Conservation (phyloP, 2,329 filamentous ascomycete genomes). For the Capronia americana region DNA sequence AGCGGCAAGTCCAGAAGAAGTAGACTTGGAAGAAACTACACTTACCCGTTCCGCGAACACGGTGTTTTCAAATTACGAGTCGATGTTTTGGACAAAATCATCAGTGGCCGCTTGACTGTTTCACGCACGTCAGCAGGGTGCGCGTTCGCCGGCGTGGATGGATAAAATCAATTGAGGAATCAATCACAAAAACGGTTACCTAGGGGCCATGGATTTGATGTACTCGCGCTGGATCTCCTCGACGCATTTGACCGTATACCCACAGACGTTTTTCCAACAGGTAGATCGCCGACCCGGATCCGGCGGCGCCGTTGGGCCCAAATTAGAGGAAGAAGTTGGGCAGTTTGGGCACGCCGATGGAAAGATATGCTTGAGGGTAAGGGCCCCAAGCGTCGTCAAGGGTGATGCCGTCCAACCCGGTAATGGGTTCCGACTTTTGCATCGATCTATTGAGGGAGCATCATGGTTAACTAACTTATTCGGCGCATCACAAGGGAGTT, state of each 20-base stretch:
- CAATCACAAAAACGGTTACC: too few species aligned
- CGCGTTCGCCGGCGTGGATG: too few species aligned
- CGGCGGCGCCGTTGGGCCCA: conserved; percentile 41
- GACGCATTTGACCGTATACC: conserved; percentile 43
- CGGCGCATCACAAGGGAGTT: too few species aligned
- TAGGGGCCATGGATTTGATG: conserved; percentile 41
- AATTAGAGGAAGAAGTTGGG: conserved; percentile 47
- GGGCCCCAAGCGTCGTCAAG: conserved; percentile 27
- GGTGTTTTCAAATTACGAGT: conserved; percentile 59
- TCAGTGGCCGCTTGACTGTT: conserved; percentile 3
- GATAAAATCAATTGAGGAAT: too few species aligned
- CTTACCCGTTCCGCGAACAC: conserved; percentile 48
- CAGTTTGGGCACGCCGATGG: conserved; percentile 53
- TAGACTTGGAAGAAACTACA: neutral
- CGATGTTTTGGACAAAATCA: conserved; percentile 48
- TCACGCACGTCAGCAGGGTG: too few species aligned
- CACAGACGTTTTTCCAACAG: conserved; percentile 38
- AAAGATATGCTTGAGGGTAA: conserved; percentile 54
- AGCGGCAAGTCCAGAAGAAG: neutral
- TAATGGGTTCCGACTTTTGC: conserved; percentile 35
- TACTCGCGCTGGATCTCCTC: conserved; percentile 43
- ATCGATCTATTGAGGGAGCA: conserved; percentile 15
- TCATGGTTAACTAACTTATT: conserved; percentile 16
- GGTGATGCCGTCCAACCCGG: conserved; percentile 39
- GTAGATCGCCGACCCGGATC: conserved; percentile 41